Base-by-base conservation (phyloP, 202 grass and related monocot species). In the Alloteropsis angusta region DNA sequence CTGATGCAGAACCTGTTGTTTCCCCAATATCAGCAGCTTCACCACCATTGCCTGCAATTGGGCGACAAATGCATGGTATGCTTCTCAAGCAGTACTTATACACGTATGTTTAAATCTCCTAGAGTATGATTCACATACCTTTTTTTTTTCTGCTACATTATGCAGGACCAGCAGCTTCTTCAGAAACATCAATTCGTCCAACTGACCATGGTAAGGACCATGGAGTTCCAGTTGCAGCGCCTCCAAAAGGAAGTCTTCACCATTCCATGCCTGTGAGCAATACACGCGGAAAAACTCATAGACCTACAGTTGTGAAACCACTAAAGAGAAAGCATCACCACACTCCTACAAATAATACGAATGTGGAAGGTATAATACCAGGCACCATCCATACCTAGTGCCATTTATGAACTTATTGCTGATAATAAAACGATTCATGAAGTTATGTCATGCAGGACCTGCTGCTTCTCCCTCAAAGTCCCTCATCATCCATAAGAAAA, bases 341-440 rank as follows among this genome's bases (percentile, higher is more conserved):
- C 36, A 45, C 62, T 8, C 78, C 82, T 83, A 50, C 55, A 79
- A 90, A 90, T 83, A 57, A 75, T 75, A 66, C 60, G 32, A 41
- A 82, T 65, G 67, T 76, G 50, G 80, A 84, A 92, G 90, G 86
- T 92, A 68, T 52, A 43, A 50, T 68, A 44, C 47, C 37, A 78
- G 52, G 17, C 25, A 54, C 43, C 22, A 68, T 54, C 43, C 5
- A 60, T 68, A 55, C 67, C 54, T 55, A 78, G 22, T 82, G 47
- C 72, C 0, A 52, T 48, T 48, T 43, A 76, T 37, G 17, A 74
- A 71, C 72, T 8, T 60, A 61, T 68, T 74, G 8, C 62, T 68
- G 26, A 53, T 75, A 59, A 54, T 78, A 36, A 66, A 85, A 59
- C 61, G 60, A 90, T 79, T 72, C 53, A 59, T 80, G 67, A 76